Evolutionary conservation across 352 stramenopile species (phyloP).

Genomic region (Phytophthora meadii): DNA sequence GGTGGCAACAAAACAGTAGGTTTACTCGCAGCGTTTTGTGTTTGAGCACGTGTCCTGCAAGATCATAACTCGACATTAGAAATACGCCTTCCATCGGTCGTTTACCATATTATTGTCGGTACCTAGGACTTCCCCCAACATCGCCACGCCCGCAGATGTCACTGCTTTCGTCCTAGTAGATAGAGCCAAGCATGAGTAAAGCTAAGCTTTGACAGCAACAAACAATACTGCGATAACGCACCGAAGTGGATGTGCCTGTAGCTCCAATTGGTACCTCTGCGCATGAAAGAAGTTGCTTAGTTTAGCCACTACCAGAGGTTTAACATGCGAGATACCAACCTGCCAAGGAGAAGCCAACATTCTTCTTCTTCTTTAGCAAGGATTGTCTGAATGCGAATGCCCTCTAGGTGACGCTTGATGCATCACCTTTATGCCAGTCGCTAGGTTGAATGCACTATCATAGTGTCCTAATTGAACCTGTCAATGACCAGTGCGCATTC

Average conservation of each 20-base stretch:
- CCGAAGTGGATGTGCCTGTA: constrained; percentile 62
- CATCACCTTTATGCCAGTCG: constrained; percentile 22
- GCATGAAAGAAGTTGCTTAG: not conserved
- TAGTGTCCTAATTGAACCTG: not conserved
- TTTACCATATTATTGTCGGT: constrained; percentile 4
- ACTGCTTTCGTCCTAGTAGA: constrained; percentile 65
- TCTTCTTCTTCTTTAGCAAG: not conserved
- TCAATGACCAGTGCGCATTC: no score
- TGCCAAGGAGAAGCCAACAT: constrained; percentile 45
- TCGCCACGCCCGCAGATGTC: constrained; percentile 67
- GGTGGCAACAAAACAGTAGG: not conserved
- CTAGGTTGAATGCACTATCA: constrained; percentile 15
- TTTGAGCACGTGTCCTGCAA: constrained; percentile 68
- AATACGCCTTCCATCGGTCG: not conserved
- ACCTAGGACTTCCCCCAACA: constrained; percentile 76
- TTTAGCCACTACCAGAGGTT: not conserved
- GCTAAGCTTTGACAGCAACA: no score
- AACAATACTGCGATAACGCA: constrained; percentile 12
- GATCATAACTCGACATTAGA: constrained; percentile 3
- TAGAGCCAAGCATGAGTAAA: not conserved
- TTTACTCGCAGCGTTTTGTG: constrained; percentile 69
- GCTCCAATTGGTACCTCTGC: constrained; percentile 69
- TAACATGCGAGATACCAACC: constrained; percentile 18
- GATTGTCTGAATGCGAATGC: constrained; percentile 21
- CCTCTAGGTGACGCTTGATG: constrained; percentile 8